These are phyloP conservation scores for Xylariaceae sp. DNA, from an alignment of 2,329 filamentous ascomycete species.

Conservation along the genomic window DNA sequence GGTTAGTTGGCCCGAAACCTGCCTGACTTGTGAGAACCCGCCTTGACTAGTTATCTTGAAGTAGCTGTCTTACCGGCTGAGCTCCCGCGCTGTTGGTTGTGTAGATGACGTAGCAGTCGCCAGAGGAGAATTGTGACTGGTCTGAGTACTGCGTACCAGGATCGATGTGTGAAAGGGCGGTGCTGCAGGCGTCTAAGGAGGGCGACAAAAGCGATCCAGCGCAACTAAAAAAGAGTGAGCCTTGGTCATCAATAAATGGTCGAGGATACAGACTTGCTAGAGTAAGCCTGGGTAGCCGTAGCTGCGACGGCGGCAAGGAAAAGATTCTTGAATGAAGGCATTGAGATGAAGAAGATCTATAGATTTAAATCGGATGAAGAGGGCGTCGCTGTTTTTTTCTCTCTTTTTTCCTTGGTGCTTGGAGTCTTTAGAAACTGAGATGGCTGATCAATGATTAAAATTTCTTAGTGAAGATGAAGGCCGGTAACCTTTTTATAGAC, in stretches of 20 bases:
- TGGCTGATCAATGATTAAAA: too few relatives aligned
- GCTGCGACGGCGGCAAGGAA: not conserved
- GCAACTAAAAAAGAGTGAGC: too few relatives aligned
- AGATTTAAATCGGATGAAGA: too few relatives aligned
- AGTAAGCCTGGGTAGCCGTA: not conserved
- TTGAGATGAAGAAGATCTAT: not conserved
- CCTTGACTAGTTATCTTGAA: not conserved
- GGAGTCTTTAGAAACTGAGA: too few relatives aligned
- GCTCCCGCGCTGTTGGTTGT: not conserved
- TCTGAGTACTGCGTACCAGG: not conserved
- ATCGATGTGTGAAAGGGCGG: not conserved
- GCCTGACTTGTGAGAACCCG: not conserved
- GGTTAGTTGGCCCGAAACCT: not conserved
- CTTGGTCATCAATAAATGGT: too few relatives aligned
- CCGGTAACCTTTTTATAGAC: too few relatives aligned
- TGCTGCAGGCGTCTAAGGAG: not conserved
- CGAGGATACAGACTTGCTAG: not conserved
- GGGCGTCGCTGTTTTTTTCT: too few relatives aligned
- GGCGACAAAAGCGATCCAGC: not conserved
- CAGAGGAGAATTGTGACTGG: not conserved
- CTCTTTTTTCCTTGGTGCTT: too few relatives aligned
- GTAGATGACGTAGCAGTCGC: not conserved
- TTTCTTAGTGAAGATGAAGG: too few relatives aligned
- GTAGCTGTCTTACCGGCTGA: not conserved
- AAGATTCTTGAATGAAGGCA: not conserved